A percentile compares a stretch with the other conserved stretches of the same genome.
Evolutionary conservation across 2,329 filamentous ascomycete genomes (phyloP).

Genomic region (Lasiodiplodia citricola): DNA sequence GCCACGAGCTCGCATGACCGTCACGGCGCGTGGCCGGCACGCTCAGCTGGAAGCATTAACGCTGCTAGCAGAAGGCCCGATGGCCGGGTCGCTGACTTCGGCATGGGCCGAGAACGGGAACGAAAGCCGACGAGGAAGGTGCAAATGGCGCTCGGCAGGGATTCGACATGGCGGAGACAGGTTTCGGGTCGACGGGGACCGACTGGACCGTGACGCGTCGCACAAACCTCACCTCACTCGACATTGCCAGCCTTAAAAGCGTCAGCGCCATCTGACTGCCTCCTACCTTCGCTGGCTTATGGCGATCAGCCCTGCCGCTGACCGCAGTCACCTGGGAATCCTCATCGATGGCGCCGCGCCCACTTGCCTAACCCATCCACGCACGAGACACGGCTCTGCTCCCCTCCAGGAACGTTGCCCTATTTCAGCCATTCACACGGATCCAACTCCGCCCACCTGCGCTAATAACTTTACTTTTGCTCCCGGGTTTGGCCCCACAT

Average conservation of each 20-base stretch:
- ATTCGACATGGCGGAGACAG: constrained; percentile 1
- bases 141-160: not conserved
- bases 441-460: not conserved
- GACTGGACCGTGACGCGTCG: not conserved
- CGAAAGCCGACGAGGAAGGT: not conserved
- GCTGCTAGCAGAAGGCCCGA: not conserved
- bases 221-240: not conserved
- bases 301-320: constrained; percentile 13
- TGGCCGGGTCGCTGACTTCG: constrained; percentile 6
- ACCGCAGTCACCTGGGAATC: constrained; percentile 16
- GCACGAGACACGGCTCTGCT: constrained; percentile 9
- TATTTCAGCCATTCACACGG: not conserved
- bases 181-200: not conserved
- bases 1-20: constrained; percentile 20
- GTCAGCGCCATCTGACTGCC: not conserved
- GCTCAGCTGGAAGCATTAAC: constrained; percentile 1
- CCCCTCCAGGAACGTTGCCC: constrained; percentile 10
- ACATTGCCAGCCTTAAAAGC: not conserved
- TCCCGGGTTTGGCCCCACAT: not conserved
- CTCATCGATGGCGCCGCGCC: not conserved
- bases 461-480: not conserved
- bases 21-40: constrained; percentile 2
- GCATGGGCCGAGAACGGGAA: not conserved
- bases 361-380: not conserved
- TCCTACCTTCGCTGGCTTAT: not conserved